Evolutionary conservation across 345 rosid genomes (phyloP).

Genomic region (Kernera saxatilis): DNA sequence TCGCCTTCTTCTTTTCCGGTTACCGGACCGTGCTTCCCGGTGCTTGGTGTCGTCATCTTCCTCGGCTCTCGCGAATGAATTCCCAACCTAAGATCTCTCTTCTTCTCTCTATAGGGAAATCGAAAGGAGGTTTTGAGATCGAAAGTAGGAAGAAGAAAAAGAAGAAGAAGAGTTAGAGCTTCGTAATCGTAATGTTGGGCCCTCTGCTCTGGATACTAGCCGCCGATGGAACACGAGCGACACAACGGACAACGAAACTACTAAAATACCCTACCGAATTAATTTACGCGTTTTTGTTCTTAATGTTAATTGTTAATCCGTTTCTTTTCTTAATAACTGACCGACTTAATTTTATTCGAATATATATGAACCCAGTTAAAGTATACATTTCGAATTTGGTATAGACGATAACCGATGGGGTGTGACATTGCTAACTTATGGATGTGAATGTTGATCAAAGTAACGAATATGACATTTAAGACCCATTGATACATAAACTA

Average conservation of each 20-base stretch:
- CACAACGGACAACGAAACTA: constrained; percentile 4
- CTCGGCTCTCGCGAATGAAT: background rate
- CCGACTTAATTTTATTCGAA: too few species aligned
- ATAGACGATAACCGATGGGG: too few species aligned
- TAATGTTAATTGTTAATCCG: background rate
- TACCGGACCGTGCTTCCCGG: constrained; percentile 2
- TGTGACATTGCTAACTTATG: too few species aligned
- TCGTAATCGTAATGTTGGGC: background rate
- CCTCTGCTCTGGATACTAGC: background rate
- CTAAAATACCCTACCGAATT: constrained; percentile 8
- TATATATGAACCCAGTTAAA: too few species aligned
- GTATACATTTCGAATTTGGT: too few species aligned
- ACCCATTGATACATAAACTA: too few species aligned
- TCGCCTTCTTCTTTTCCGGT: constrained; percentile 78
- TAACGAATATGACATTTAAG: too few species aligned
- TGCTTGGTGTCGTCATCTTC: constrained; percentile 24
- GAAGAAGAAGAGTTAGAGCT: background rate
- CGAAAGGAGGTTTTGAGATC: background rate
- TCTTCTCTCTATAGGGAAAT: background rate
- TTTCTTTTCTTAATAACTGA: too few species aligned
- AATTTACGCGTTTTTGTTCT: background rate
- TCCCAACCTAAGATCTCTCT: background rate
- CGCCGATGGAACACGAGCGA: constrained; percentile 13
- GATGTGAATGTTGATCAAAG: too few species aligned
- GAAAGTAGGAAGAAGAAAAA: background rate